Conservation (phyloP, 2,329 filamentous ascomycete genomes). For the Colletotrichum orchidophilum region DNA sequence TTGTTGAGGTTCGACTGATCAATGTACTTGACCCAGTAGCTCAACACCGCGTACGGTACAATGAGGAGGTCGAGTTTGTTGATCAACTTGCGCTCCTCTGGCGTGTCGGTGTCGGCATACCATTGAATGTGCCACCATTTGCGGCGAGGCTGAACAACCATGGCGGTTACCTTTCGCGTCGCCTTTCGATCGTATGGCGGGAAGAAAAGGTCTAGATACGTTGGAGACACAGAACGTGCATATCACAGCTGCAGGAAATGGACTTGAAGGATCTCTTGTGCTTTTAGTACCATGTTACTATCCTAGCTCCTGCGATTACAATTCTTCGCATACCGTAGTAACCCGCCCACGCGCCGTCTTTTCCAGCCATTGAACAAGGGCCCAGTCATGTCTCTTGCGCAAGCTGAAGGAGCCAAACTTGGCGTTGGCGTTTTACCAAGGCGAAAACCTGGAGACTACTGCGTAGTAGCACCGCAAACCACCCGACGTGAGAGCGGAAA, state of each 20-base stretch:
- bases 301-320: background rate
- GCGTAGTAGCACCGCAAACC: background rate
- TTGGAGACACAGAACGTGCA: background rate
- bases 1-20: constrained; percentile 46
- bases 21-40: constrained; percentile 40
- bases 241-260: background rate
- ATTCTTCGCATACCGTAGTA: background rate
- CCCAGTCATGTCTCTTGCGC: background rate
- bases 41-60: constrained; percentile 43
- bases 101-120: constrained; percentile 59
- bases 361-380: background rate
- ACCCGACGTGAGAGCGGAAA: background rate
- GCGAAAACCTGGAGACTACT: background rate
- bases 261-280: background rate
- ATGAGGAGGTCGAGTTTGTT: constrained; percentile 53
- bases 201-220: background rate
- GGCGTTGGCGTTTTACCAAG: background rate
- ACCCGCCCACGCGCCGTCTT: background rate
- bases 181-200: background rate
- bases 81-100: constrained; percentile 50
- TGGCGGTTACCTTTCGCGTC: background rate
- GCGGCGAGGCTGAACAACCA: constrained; percentile 24
- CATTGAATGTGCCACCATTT: constrained; percentile 54
- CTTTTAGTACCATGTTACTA: constrained; percentile 8
- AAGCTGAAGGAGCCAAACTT: background rate